These are phyloP conservation scores for Neurospora sp. DNA, from an alignment of 495 filamentous ascomycete genomes.

Conservation along the genomic window DNA sequence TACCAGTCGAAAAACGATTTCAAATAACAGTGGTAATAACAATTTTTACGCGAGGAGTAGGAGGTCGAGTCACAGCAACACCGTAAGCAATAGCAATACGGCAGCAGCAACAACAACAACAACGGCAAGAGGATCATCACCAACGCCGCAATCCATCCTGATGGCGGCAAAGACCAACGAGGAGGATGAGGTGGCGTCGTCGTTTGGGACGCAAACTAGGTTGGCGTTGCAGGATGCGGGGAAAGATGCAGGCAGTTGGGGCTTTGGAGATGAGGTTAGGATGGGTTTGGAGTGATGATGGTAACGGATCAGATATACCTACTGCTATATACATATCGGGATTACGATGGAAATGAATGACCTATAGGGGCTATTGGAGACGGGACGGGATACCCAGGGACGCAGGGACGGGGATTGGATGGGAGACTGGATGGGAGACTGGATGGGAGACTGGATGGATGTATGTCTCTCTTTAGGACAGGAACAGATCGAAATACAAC, in stretches of 20 bases:
- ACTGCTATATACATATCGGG: neutral
- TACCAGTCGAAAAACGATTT: neutral
- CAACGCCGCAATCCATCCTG: neutral
- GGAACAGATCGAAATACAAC: neutral
- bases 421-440: neutral
- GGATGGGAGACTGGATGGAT: neutral
- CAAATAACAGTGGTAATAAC: neutral
- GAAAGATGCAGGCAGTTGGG: constrained; percentile 21
- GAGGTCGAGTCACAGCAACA: constrained; percentile 9
- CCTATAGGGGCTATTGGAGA: neutral
- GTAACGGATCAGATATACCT: neutral
- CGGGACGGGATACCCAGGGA: neutral
- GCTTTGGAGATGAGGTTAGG: constrained; percentile 27
- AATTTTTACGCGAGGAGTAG: constrained; percentile 5
- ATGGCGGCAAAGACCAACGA: constrained; percentile 8
- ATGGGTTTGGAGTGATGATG: constrained; percentile 26
- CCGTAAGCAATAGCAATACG: neutral
- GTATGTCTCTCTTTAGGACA: neutral
- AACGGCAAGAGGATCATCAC: neutral
- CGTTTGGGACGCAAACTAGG: constrained; percentile 15
- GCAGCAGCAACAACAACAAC: neutral
- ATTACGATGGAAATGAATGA: neutral
- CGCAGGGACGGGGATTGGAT: neutral
- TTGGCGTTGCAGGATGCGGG: constrained; percentile 23
- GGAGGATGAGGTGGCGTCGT: constrained; percentile 18